These are phyloP conservation scores for Lanmaoa rubissima DNA, from an alignment of 768 basidiomycete species.

Conservation along the genomic window DNA sequence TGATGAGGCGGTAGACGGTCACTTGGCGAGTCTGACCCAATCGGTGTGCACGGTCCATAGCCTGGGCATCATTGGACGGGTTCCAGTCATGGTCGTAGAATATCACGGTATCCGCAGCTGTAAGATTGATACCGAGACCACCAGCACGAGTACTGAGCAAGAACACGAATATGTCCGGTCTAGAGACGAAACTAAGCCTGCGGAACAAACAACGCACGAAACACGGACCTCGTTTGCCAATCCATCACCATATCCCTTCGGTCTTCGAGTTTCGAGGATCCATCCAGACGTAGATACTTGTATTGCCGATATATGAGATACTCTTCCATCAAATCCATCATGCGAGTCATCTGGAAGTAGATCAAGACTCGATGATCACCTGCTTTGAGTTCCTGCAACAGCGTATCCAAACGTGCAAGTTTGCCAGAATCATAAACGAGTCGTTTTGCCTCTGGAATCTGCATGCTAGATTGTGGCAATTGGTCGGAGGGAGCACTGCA, in stretches of 20 bases:
- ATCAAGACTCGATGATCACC: slow-evolving; percentile 92
- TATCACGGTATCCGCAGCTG: slow-evolving; percentile 50
- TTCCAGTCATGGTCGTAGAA: slow-evolving; percentile 44
- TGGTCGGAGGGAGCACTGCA: slow-evolving; percentile 65
- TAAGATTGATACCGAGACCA: slow-evolving; percentile 95
- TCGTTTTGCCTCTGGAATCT: slow-evolving; percentile 91
- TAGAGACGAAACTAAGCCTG: slow-evolving; percentile 1
- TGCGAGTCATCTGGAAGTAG: slow-evolving; percentile 99
- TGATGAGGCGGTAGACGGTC: slow-evolving; percentile 93
- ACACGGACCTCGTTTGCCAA: slow-evolving; percentile 90
- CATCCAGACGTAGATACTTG: slow-evolving; percentile 91
- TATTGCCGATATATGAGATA: slow-evolving; percentile 96
- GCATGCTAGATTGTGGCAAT: slow-evolving; percentile 79
- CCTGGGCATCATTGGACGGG: slow-evolving; percentile 95
- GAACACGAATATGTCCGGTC: slow-evolving; percentile 91
- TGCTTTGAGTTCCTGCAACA: slow-evolving; percentile 90
- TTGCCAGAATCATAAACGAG: slow-evolving; percentile 97
- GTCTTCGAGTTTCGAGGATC: slow-evolving; percentile 92
- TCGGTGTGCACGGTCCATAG: slow-evolving; percentile 97
- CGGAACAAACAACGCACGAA: background rate
- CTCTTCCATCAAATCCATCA: slow-evolving; percentile 99
- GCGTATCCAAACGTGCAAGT: slow-evolving; percentile 81
- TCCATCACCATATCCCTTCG: slow-evolving; percentile 98
- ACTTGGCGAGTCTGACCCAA: slow-evolving; percentile 96
- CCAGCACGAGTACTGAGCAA: slow-evolving; percentile 93